Base-by-base conservation (phyloP, 768 basidiomycete species). In the Boletus vermiculosoides region DNA sequence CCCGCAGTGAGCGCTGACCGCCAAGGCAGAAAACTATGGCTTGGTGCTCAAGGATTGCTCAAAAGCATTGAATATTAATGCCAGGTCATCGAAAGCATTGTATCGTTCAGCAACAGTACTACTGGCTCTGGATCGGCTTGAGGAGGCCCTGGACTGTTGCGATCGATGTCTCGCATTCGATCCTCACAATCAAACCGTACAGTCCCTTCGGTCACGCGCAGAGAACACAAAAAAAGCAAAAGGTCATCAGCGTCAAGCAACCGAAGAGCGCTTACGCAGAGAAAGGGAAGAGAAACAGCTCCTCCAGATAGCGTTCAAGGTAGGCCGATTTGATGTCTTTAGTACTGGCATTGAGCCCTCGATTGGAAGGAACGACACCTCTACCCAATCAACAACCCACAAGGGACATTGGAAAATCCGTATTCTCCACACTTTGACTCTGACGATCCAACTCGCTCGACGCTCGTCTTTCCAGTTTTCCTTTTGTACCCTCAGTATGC, bases 401-500 rank as follows among this genome's bases (percentile, higher is more conserved):
- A 81, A 30, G 72, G 66, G 25, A 77, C 79, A 30, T 74, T 78
- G 39, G 76, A 76, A 51, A 84, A 81, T 64, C 83, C 83, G 8
- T 86, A 83, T 66, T 72, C 74, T 50, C 85, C 90, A 9, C 80
- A 82, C 54, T 88, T 88, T 64, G 86, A 89, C 66, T 68, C 80
- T 3, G 84, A 87, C 58, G 88, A 86, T 72, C 68, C 83, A 55
- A 74, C 83, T 55, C 61, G 79, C 62, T 68, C 71, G 58, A 85
- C 84, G 0, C 79, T 96, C 13, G 72, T 96, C 59, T 70, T 97
- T 68, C 96, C 97, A 2, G 87, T 89, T 41, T 92, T 97, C 77
- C 89, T 98, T 73, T 80, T 98, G 58, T 97, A 98, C 72, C 97
- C 97, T 7, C 87, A 93, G 69, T 80, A 94, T 61, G 83, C 87